A percentile compares a stretch with the other conserved stretches of the same genome.
Conservation (phyloP, 2,329 filamentous ascomycete species). For the Talaromyces sp. region DNA sequence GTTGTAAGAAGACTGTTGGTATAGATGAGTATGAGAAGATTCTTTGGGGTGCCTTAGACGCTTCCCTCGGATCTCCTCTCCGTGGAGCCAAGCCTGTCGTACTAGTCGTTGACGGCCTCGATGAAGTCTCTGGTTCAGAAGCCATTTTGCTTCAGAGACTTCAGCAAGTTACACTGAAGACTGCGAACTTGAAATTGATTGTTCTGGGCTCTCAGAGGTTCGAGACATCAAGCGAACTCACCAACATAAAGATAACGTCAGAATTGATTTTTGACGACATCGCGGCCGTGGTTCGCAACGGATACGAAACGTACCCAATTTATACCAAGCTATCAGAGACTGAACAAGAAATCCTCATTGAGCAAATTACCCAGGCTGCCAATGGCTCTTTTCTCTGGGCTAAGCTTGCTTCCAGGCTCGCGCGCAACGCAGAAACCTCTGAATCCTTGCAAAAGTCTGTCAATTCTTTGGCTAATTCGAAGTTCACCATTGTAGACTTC, state of each 20-base stretch:
- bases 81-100: slow-evolving; percentile 35
- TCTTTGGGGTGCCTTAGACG: slow-evolving; percentile 35
- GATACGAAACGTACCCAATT: slow-evolving; percentile 24
- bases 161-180: slow-evolving; percentile 22
- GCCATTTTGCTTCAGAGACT: slow-evolving; percentile 29
- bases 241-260: slow-evolving; percentile 27
- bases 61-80: slow-evolving; percentile 28
- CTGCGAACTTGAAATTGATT: slow-evolving; percentile 30
- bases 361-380: slow-evolving; percentile 33
- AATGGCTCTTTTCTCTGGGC: slow-evolving; percentile 41
- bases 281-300: slow-evolving; percentile 30
- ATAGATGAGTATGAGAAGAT: slow-evolving; percentile 34
- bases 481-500: slow-evolving; percentile 31
- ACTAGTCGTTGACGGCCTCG: slow-evolving; percentile 39
- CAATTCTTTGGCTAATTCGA: slow-evolving; percentile 26
- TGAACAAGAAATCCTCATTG: slow-evolving; percentile 33
- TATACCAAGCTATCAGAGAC: slow-evolving; percentile 29
- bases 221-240: slow-evolving; percentile 14
- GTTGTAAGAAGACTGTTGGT: slow-evolving; percentile 23
- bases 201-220: slow-evolving; percentile 29
- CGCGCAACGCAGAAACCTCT: slow-evolving; percentile 26
- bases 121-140: slow-evolving; percentile 35
- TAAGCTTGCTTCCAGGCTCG: slow-evolving; percentile 33
- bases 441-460: slow-evolving; percentile 30
- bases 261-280: slow-evolving; percentile 40